Evolutionary conservation across 345 rosid genomes (phyloP), one percentile per base, ranked within the genome.

Genomic region (Hibiscus tridactylites): DNA sequence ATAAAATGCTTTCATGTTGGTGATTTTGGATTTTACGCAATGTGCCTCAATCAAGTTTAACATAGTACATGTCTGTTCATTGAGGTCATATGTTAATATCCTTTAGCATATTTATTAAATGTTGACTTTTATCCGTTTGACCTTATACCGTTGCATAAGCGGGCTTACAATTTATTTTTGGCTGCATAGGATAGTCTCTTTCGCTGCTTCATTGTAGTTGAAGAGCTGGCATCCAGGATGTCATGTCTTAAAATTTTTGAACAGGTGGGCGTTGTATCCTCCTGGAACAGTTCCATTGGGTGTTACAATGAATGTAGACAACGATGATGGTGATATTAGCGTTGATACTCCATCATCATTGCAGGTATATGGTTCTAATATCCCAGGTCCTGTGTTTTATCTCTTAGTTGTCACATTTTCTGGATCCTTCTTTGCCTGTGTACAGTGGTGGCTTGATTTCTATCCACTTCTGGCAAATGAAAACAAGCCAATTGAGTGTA

Each of bases 201-300:
- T 10, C 19, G 59, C 62, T 79, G 68, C 57, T 58, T 53, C 52
- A 10, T 6, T 61, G 37, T 37, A 44, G 17, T 10, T 71, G 57
- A 39, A 58, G 42, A 77, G 59, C 71, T 68, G 70, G 69, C 63
- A 44, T 29, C 54, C 66, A 67, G 73, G 60, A 56, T 77, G 21
- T 65, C 39, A 15, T 6, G 7, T 16, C 4, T 67, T 65, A 63
- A 75, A 64, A 10, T 80, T 37, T 79, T 77, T 73, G 65, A 61
- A 73, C 81, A 94, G 98, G 86, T 91, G 98, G 98, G 98, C 97
- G 37, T 74, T 94, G 77, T 94, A 94, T 84, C 98, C 98, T 83
- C 98, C 98, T 29, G 98, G 98, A 79, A 87, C 79, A 86, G 98
- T 94, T 33, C 98, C 97, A 73, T 70, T 90, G 60, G 98, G 98